Base-by-base conservation (phyloP, 352 stramenopile species). In the Phytophthora citrophthora region DNA sequence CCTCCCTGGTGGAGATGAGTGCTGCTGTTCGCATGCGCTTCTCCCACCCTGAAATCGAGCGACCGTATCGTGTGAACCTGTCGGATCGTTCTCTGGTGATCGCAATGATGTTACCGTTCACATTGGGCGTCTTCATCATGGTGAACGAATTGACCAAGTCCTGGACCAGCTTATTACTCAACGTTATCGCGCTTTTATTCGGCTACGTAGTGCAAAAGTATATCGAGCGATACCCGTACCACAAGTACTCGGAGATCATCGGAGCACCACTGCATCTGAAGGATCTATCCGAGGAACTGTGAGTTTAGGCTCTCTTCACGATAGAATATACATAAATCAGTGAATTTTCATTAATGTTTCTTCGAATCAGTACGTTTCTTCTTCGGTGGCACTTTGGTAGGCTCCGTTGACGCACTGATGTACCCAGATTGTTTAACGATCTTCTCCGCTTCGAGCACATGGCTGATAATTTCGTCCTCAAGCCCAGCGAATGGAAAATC, bases 101-200 rank as follows among this genome's bases (percentile, higher is more conserved):
- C 50, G 52, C 77, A 8, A 70, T 93, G 51, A 76, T 83, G 49
- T 74, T 94, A n/a, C 54, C 72, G 11, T 75, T 95, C 24, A 68
- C 60, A 2, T 48, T 77, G 29, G 85, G 83, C 20, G 54, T 83
- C 10, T 91, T 93, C 48, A 84, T 95, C 49, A 86, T 95, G 71
- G 27, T 86, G 3, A 95, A 90, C 71, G 87, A 92, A 65, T 63
- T 93, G 66, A 79, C 86, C 60, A 94, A 94, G 70, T 92, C 89
- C 27, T 75, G 61, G 54, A 72, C 75, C 24, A 91, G 84, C 64
- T 77, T 93, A 18, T 68, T 57, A 38, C 74, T 95, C 46, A 93
- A 91, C 68, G 41, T 71, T 3, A 41, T 71, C 18, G 62, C 78
- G 38, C 76, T 91, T 7, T 13, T 76, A 12, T 66, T 84, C 45